phyloP scores from a whole-genome alignment of 1,139 yeast species.

The Hyphopichia burtonii region DNA sequence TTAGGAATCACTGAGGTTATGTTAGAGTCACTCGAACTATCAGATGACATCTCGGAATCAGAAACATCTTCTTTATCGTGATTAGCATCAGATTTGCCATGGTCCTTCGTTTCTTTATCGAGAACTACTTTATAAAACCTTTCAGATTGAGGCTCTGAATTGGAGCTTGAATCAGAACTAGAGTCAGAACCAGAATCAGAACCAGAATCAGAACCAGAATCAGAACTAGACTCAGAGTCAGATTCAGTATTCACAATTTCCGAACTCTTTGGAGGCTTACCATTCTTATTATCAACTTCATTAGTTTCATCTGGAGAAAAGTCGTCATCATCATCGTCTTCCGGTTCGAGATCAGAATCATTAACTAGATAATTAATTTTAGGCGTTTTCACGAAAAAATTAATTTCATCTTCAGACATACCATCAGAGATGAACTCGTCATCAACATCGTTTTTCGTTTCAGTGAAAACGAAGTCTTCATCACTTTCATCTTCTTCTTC shows the following conservation, averaged over 20 bases:
- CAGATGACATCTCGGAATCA: not conserved
- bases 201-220: conserved; percentile 5
- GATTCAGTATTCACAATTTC: not conserved
- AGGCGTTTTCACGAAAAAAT: not conserved
- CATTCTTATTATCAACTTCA: conserved; percentile 6
- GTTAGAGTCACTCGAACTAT: not conserved
- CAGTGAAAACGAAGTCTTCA: not conserved
- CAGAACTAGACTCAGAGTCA: conserved; percentile 7
- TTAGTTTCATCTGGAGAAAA: conserved; percentile 1
- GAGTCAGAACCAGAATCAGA: conserved; percentile 2
- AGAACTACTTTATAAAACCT: not conserved
- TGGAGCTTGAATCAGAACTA: conserved; percentile 3
- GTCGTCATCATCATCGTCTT: conserved; percentile 1
- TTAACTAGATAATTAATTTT: not conserved
- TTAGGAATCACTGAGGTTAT: not conserved
- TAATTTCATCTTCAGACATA: not conserved
- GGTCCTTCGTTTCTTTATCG: not conserved
- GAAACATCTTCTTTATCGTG: too few relatives aligned
- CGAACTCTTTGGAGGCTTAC: not conserved
- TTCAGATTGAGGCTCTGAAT: conserved; percentile 1
- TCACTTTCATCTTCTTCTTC: not conserved
- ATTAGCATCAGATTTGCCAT: not conserved
- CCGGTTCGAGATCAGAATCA: not conserved
- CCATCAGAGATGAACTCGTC: not conserved
- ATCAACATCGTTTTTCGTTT: not conserved